Evolutionary conservation across 2,329 filamentous ascomycete genomes (phyloP), one percentile per base, ranked within the genome.

Genomic region (Colletotrichum simmondsii): DNA sequence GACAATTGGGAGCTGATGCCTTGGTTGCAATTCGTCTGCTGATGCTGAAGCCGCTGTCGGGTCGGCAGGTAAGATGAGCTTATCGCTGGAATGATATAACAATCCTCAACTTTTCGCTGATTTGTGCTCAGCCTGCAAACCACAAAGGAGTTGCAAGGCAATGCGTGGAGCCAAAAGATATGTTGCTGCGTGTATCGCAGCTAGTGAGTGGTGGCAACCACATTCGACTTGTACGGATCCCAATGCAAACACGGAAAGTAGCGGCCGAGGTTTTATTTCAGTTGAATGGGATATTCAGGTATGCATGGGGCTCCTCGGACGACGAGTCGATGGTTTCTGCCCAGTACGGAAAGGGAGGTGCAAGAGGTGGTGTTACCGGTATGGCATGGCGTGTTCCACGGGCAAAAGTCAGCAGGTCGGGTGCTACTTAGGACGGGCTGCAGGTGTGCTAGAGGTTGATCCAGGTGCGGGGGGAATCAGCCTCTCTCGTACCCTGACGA

Each of bases 381-480:
- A 35, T 61, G 60, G 54, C 22, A 61, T 61, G 46, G 70, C 60
- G 46, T 69, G 70, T 64, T 61, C 56, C 60, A 57, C 49, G 46
- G 66, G 56, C 66, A 46, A 32, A 12, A 65, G 71, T 73, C 56
- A 61, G 35, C 56, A 65, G 71, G 49, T 57, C 12, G 60, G 30
- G 46, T 56, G 42, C 54, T 30, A 60, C 54, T 22, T 69, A 32
- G 53, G 37, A 59, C 37, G 42, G 59, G 26, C 16, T 65, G 60
- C 54, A 46, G 60, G 46, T 28, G 59, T 53, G 65, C 54, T 65
- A 42, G 35, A 37, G 22, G 66, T 32, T 70, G 54, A 64, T 69
- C 11, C n/a, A 32, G 66, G 66, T 65, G 70, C 67, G 65, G 56
- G 69, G 70, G 46, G 58, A 32, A 65, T 70, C 71, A 65, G 71